phyloP scores from a whole-genome alignment of 805 yeast species.

The Yarrowia alimentaria region DNA sequence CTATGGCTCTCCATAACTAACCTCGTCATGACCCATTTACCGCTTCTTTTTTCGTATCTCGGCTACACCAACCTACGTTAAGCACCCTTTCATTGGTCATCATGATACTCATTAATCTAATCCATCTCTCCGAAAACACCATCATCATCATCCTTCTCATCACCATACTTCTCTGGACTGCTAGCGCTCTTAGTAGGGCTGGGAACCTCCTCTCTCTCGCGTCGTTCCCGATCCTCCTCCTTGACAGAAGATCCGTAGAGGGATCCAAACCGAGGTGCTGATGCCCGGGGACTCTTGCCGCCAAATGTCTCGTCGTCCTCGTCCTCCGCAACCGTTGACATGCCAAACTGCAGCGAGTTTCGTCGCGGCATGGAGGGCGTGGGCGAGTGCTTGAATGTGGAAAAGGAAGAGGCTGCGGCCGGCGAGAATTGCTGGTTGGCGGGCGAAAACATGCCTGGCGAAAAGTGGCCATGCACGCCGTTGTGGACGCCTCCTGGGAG shows the following conservation, averaged over 20 bases:
- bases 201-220: conserved; percentile 20
- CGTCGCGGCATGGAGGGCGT: conserved; percentile 5
- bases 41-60: not conserved
- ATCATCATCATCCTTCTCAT: conserved; percentile 25
- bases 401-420: not conserved
- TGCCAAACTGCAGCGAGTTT: conserved; percentile 14
- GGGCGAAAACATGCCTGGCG: not conserved
- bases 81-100: no score
- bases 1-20: no score
- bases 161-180: conserved; percentile 23
- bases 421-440: not conserved
- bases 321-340: conserved; percentile 11
- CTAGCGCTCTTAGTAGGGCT: conserved; percentile 21
- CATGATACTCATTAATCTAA: not conserved
- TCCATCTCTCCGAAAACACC: conserved; percentile 27
- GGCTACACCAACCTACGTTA: not conserved
- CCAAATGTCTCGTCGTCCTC: conserved; percentile 8
- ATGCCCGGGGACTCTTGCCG: conserved; percentile 6
- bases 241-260: not conserved
- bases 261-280: not conserved
- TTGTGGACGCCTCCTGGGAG: no score
- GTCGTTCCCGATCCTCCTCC: conserved; percentile 5
- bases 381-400: no score
- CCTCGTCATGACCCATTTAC: no score
- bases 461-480: no score